Evolutionary conservation across 2,329 filamentous ascomycete genomes (phyloP), one percentile per base, ranked within the genome.

Genomic region (Calonectria montana): DNA sequence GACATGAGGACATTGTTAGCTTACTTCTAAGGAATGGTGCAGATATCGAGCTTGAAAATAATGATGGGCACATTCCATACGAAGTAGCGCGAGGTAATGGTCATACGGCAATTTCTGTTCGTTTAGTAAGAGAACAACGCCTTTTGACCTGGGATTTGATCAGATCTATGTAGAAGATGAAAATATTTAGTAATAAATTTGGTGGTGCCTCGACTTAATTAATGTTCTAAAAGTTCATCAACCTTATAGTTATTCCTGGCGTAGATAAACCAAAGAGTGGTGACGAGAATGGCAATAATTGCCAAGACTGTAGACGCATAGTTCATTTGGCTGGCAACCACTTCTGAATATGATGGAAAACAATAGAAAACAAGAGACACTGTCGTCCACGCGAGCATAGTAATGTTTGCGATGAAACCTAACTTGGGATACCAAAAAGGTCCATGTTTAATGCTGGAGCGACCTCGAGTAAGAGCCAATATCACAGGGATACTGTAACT

Each of bases 401-500:
- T 64, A 0, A 79, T 16, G 47, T 80, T 80, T 18, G 77, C 74
- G 23, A 80, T 1, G 2, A 76, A 66, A 0, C 80, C 79, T n/a
- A 79, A 64, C 29, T 68, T 73, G 0, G 76, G 74, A 16, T 73
- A 76, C 80, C 80, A 81, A 45, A 80, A 81, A 0, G 79, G 79
- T 0, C 79, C 79, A 59, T 77, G 78, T n/a, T 73, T 65, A 23
- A 81, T 76, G 23, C 59, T 72, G 3, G 77, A 77, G 12, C 79
- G 76, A 1, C 79, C 78, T 16, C 73, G 73, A 1, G 45, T 9
- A 12, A 80, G 75, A 5, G 78, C 64, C 8, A 79, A 68, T 13
- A 77, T 62, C 12, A 80, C 76, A 1, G 79, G 79, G 7, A 80
- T 77, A 48, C 74, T 76, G 66, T 81, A 81, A 64, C 76, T 79